Evolutionary conservation across 768 basidiomycete genomes (phyloP), one percentile per base, ranked within the genome.

Genomic region (Podaxis sp.): DNA sequence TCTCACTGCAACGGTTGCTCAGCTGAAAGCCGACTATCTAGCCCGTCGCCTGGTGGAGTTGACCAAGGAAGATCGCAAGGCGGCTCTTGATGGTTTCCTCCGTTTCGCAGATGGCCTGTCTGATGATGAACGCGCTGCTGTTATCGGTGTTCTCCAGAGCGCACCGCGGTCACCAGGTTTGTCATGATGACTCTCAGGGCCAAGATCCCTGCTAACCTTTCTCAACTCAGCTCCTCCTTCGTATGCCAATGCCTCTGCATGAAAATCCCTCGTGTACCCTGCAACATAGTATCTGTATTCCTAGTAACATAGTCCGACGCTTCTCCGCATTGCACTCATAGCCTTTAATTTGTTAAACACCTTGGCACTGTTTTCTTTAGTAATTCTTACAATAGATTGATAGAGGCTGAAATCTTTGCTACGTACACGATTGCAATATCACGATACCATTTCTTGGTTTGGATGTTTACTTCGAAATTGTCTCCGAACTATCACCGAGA

Each of bases 31-130:
- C 19, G 90, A 93, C 66, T 78, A 88, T 67, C 80, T 95, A 40
- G 74, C 87, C 64, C 82, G 84, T 54, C 81, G 83, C 59, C 79
- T 95, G 76, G 75, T 92, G 26, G 83, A 85, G 13, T 77, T 89
- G 65, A 82, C 87, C 12, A 86, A 88, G 65, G 87, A 88, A 67
- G 90, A 95, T 72, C 84, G 87, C 54, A 92, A 91, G 75, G 87
- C 87, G 8, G 85, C 90, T 1, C 73, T 95, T 64, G 87, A 88
- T 64, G 87, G 92, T 39, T 82, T 95, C 63, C 73, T 86, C 55
- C 87, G 87, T 54, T 77, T 95, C 11, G 84, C 88, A n/a, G 88
- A 92, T 63, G 82, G 81, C 40, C 80, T 96, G 63, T 83, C 85
- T 0, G 83, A 85, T 24, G 93, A 93, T 26, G 93, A 95, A 67